Evolutionary conservation across 2,329 filamentous ascomycete species (phyloP).

Genomic region (Sporothrix brunneoviolacea): DNA sequence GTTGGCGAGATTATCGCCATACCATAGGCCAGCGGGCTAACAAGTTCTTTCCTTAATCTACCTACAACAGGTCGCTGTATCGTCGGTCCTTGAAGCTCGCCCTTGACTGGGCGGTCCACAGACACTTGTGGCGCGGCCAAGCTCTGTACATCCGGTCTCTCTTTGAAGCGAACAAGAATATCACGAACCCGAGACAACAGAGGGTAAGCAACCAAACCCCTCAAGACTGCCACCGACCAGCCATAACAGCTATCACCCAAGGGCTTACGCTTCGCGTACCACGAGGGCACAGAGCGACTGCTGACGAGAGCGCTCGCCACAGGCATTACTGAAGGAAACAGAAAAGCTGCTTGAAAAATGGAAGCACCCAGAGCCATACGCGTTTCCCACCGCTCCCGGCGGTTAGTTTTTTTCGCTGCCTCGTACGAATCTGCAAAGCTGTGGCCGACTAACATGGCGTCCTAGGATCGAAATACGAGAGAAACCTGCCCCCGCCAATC

Average conservation of each 20-base stretch:
- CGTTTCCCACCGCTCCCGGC: slow-evolving; percentile 83
- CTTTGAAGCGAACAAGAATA: slow-evolving; percentile 86
- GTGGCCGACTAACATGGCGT: not conserved
- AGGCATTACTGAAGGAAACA: slow-evolving; percentile 82
- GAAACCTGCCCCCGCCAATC: slow-evolving; percentile 76
- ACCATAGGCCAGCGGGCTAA: no score
- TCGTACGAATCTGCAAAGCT: no score
- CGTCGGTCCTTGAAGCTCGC: slow-evolving; percentile 87
- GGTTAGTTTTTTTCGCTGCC: slow-evolving; percentile 53
- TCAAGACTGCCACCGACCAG: not conserved
- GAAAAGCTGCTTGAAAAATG: slow-evolving; percentile 83
- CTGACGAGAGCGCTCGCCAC: slow-evolving; percentile 7
- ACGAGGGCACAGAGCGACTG: no score
- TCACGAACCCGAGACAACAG: slow-evolving; percentile 79
- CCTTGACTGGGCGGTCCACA: slow-evolving; percentile 91
- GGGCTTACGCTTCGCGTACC: no score
- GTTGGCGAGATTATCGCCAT: no score
- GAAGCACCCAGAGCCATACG: slow-evolving; percentile 97
- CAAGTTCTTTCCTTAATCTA: no score
- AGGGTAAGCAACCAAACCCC: slow-evolving; percentile 49
- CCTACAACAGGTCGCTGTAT: slow-evolving; percentile 61
- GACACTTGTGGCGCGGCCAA: slow-evolving; percentile 90
- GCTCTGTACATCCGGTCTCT: slow-evolving; percentile 91
- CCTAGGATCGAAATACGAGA: slow-evolving; percentile 87
- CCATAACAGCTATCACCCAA: no score